These are phyloP conservation scores for Dittrichia graveolens DNA, from an alignment of 129 eudicot species.

Conservation along the genomic window DNA sequence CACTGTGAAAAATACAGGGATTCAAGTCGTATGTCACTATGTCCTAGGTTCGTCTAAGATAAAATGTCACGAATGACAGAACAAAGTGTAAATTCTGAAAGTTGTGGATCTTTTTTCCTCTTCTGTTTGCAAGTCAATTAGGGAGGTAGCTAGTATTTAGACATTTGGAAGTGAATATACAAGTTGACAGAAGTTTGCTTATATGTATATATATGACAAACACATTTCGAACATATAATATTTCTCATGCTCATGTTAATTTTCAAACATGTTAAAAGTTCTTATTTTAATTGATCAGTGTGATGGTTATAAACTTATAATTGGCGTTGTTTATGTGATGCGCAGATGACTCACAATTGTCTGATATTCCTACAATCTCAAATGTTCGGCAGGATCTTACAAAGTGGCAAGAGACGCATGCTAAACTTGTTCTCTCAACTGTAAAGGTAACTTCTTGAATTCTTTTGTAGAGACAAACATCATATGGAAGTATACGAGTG, in stretches of 20 bases:
- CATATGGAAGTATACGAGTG: conserved; percentile 8
- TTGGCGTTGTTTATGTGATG: conserved; percentile 26
- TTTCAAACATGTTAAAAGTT: conserved; percentile 3
- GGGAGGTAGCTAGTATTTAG: neutral
- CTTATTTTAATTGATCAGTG: neutral
- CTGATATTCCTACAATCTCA: conserved; percentile 83
- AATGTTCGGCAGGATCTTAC: conserved; percentile 95
- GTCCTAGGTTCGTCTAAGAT: neutral
- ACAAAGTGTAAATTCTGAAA: conserved; percentile 9
- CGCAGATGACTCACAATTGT: conserved; percentile 87
- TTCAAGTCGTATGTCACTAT: neutral
- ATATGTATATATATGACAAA: neutral
- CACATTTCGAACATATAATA: conserved; percentile 13
- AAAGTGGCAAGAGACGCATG: conserved; percentile 86
- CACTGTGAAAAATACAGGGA: neutral
- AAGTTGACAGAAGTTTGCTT: conserved; percentile 8
- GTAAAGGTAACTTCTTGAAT: conserved; percentile 62
- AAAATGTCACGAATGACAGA: conserved; percentile 2
- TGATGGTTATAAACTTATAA: conserved; percentile 20
- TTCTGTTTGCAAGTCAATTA: conserved; percentile 1
- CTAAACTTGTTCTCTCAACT: conserved; percentile 75
- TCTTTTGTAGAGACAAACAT: neutral
- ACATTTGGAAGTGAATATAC: conserved; percentile 26
- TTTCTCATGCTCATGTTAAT: conserved; percentile 1
- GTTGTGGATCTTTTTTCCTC: conserved; percentile 16